Evolutionary conservation across 2,329 filamentous ascomycete genomes (phyloP), one percentile per base, ranked within the genome.

Genomic region (Metarhizium anisopliae): DNA sequence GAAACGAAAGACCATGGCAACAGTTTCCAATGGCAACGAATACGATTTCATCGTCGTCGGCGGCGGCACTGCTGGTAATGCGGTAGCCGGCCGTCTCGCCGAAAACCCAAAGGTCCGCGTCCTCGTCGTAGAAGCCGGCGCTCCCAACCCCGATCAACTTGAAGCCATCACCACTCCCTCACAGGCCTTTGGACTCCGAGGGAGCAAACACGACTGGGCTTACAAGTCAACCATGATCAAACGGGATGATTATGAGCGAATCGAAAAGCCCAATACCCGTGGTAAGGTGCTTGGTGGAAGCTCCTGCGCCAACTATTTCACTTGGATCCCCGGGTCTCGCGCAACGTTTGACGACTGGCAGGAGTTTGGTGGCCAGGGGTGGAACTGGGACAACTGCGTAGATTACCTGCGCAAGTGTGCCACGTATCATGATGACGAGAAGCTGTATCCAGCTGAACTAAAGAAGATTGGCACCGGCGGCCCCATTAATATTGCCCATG

Each of bases 321-420:
- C 81, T 14, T 86, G 82, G 82, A 73, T 83, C 5, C 80, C 77
- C 1, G 83, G 82, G 2, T 79, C 74, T 55, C 76, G 77, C 54
- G 72, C 73, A 2, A 85, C 81, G 0, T 85, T 81, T 61, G 79
- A 92, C 64, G 84, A 85, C 20, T 81, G 86, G 74, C 25, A 25
- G 25, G 87, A 88, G 68, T 80, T 79, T 38, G 87, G 87, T 51
- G 89, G 88, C 6, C 82, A 88, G 25, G 61, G 74, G 51, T 86
- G 83, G 83, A 83, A 70, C 0, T 85, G 79, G 77, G 74, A 82
- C 2, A 70, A 66, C 8, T 68, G 72, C 43, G 69, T 75, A 3
- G 69, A 73, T 7, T 84, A 83, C 59, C 69, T 84, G 6, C 72
- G 75, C 59, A 83, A 83, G 70, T 72, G 73, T n/a, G 78, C 73